Base-by-base conservation (phyloP, 441 rosid genomes). In the Eutrema salsugineum region DNA sequence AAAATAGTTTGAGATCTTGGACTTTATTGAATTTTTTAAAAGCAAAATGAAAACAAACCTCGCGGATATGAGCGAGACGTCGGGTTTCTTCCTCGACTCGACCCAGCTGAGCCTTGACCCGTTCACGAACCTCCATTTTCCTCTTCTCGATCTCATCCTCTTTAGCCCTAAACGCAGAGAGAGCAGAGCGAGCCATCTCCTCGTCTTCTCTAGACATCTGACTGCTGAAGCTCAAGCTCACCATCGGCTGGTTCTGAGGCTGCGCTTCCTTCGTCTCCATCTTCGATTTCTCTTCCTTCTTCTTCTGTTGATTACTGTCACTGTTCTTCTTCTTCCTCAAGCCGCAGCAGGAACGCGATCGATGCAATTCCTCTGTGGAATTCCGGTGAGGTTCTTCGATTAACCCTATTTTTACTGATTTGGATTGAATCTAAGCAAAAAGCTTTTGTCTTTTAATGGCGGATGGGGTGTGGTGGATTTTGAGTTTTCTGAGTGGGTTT, bases 71-170 rank as follows among this genome's bases (percentile, higher is more conserved):
- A 59, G 97, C 95, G 71, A 94, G 78, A 72, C 96, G 91, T 43
- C 85, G 86, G 51, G 93, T 80, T 71, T 91, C 97, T 66, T 91
- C 88, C 74, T 94, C 94, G 63, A 91, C 94, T 24, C 96, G 95
- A 70, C 94, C 91, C 61, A 91, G 35, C 79, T 91, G 97, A 63
- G 89, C 88, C 77, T 88, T 88, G 64, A 94, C 96, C 68, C 81
- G 79, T 67, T 91, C 99, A 63, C 86, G 85, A 39, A 94, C 94
- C 79, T 94, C 97, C 82, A 81, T 65, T 73, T 86, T 94, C 80
- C 83, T 90, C 88, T 62, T 86, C 80, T 94, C 99, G 71, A 90
- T 94, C 84, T 94, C 99, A 72, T 94, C 97, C 49, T 94, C 97
- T 79, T 90, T 94, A 71, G 93, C 97, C 77, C 83, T 84, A 70